A percentile compares a stretch with the other conserved stretches of the same genome.
These are phyloP conservation scores for Linum lewisii DNA, from an alignment of 345 rosid species.

Conservation along the genomic window DNA sequence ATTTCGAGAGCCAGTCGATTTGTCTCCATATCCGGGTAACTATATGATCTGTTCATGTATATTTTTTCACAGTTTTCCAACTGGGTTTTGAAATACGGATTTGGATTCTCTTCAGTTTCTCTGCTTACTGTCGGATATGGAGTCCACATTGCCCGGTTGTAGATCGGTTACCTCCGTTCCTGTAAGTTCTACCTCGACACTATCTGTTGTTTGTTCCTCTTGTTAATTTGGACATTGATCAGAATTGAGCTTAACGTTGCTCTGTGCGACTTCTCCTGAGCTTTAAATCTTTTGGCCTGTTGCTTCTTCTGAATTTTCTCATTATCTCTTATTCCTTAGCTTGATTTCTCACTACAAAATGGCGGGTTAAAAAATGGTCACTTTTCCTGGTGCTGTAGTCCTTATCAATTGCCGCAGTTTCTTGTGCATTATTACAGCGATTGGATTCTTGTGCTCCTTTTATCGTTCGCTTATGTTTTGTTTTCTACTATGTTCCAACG, in stretches of 20 bases:
- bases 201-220: background rate
- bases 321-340: too few relatives aligned
- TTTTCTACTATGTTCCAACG: too few relatives aligned
- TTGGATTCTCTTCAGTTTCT: background rate
- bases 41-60: background rate
- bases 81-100: background rate
- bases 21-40: background rate
- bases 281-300: background rate
- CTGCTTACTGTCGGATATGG: conserved; percentile 31
- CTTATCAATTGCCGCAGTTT: too few relatives aligned
- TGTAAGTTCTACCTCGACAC: conserved; percentile 29
- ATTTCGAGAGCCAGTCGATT: background rate
- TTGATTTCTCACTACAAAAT: too few relatives aligned
- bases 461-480: too few relatives aligned
- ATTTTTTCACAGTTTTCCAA: background rate
- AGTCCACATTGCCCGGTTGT: conserved; percentile 52
- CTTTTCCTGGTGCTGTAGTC: too few relatives aligned
- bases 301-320: too few relatives aligned
- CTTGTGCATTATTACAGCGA: too few relatives aligned
- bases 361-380: too few relatives aligned
- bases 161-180: conserved; percentile 49
- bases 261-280: background rate
- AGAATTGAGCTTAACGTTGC: background rate
- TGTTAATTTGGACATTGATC: background rate
- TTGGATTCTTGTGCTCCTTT: too few relatives aligned